A percentile compares a stretch with the other conserved stretches of the same genome.
These are phyloP conservation scores for Botryotinia narcissicola DNA, from an alignment of 2,329 filamentous ascomycete species.

Conservation along the genomic window DNA sequence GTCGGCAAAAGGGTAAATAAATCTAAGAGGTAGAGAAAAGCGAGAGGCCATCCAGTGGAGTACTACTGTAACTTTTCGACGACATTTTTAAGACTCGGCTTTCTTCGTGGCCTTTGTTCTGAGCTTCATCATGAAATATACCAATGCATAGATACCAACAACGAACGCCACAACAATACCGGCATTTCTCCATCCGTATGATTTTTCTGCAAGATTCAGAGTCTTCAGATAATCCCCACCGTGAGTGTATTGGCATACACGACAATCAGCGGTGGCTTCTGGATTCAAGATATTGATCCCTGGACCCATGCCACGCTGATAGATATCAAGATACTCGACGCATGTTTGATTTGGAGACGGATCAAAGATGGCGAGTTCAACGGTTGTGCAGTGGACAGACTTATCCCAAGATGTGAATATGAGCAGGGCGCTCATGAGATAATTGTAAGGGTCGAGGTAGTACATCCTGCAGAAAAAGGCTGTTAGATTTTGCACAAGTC, in stretches of 20 bases:
- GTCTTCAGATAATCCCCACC: conserved; percentile 60
- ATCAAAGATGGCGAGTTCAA: conserved; percentile 48
- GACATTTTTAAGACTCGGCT: conserved; percentile 31
- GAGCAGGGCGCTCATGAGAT: conserved; percentile 56
- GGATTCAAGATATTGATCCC: conserved; percentile 58
- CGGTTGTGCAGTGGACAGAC: conserved; percentile 47
- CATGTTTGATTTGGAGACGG: conserved; percentile 52
- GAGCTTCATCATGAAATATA: conserved; percentile 50
- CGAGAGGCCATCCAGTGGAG: not conserved
- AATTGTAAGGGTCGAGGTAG: conserved; percentile 60
- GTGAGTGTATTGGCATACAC: conserved; percentile 58
- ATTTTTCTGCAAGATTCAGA: conserved; percentile 59
- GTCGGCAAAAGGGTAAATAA: not conserved
- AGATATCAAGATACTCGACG: conserved; percentile 53
- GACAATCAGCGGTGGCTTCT: conserved; percentile 52
- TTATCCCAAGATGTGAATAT: conserved; percentile 50
- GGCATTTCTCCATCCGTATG: conserved; percentile 65
- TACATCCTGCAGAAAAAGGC: conserved; percentile 40
- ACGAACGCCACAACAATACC: conserved; percentile 48
- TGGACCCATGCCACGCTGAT: conserved; percentile 47
- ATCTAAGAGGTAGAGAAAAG: not conserved
- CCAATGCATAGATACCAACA: conserved; percentile 43
- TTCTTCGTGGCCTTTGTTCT: conserved; percentile 48
- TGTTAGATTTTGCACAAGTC: not conserved
- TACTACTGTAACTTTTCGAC: not conserved